These are phyloP conservation scores for Trichocomaceae sp. DNA, from an alignment of 2,329 filamentous ascomycete species.

Conservation along the genomic window DNA sequence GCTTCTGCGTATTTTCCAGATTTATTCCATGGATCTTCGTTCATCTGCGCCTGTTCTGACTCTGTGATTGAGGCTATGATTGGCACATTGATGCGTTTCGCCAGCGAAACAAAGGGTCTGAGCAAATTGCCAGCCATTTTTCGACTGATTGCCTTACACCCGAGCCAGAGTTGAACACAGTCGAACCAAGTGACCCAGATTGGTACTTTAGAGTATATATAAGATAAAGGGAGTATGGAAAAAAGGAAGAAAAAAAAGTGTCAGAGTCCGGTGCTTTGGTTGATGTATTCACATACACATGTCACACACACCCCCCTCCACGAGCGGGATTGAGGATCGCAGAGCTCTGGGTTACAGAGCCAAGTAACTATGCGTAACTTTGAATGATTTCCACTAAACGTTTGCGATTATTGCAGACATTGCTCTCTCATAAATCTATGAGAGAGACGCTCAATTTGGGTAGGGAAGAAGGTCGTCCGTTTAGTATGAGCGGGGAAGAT, in stretches of 20 bases:
- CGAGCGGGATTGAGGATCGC: background rate
- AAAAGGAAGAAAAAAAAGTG: background rate
- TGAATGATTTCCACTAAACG: background rate
- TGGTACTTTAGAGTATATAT: background rate
- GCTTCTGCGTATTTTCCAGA: slow-evolving; percentile 80
- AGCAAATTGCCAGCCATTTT: slow-evolving; percentile 13
- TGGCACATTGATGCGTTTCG: slow-evolving; percentile 51
- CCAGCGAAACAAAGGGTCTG: slow-evolving; percentile 23
- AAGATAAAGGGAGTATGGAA: background rate
- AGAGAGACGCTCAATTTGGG: background rate
- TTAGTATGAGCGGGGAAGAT: slow-evolving; percentile 10
- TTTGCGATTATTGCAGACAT: slow-evolving; percentile 1
- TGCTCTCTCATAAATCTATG: background rate
- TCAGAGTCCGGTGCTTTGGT: background rate
- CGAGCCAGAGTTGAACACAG: background rate
- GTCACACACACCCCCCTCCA: too few relatives aligned
- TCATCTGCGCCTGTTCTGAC: slow-evolving; percentile 50
- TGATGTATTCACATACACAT: background rate
- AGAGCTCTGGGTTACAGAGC: background rate
- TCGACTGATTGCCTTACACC: background rate
- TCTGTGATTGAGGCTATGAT: slow-evolving; percentile 50
- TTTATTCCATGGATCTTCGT: slow-evolving; percentile 68
- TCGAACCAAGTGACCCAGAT: background rate
- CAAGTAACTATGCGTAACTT: background rate
- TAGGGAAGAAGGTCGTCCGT: background rate